These are phyloP conservation scores for Oryza meyeriana DNA, from an alignment of 176 grass and related monocot genomes.

Conservation along the genomic window DNA sequence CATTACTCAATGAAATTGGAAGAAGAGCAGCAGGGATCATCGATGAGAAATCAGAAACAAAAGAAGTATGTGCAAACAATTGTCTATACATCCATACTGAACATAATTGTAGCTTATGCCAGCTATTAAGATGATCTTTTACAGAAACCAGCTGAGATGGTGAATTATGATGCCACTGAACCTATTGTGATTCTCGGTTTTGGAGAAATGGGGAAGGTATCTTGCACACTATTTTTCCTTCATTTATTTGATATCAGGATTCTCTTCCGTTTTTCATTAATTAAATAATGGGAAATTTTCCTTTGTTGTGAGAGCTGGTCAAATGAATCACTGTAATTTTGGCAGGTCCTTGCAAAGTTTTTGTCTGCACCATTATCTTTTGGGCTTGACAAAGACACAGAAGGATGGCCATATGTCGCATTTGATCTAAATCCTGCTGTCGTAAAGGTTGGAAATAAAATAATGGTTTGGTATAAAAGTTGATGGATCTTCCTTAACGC, in stretches of 20 bases:
- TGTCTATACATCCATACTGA: conserved; percentile 5
- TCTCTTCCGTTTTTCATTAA: background rate
- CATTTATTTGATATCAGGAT: background rate
- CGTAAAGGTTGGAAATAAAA: conserved; percentile 67
- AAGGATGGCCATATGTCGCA: conserved; percentile 85
- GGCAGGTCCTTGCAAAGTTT: conserved; percentile 92
- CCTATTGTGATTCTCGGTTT: conserved; percentile 96
- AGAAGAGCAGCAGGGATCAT: conserved; percentile 64
- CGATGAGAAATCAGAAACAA: conserved; percentile 70
- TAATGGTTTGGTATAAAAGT: background rate
- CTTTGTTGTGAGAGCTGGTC: background rate
- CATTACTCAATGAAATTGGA: conserved; percentile 89
- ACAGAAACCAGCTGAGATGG: conserved; percentile 65
- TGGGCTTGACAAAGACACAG: conserved; percentile 42
- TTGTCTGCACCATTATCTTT: conserved; percentile 85
- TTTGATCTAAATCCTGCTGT: conserved; percentile 94
- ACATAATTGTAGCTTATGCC: conserved; percentile 11
- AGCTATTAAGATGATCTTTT: conserved; percentile 32
- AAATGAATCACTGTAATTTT: conserved; percentile 5
- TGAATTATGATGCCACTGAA: conserved; percentile 78
- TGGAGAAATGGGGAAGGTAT: conserved; percentile 91
- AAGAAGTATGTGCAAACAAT: conserved; percentile 54
- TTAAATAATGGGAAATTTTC: background rate
- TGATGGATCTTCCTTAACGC: conserved; percentile 6
- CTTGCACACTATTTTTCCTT: conserved; percentile 8